phyloP scores from a whole-genome alignment of 2,329 filamentous ascomycete species.

The Monosporascus ibericus region DNA sequence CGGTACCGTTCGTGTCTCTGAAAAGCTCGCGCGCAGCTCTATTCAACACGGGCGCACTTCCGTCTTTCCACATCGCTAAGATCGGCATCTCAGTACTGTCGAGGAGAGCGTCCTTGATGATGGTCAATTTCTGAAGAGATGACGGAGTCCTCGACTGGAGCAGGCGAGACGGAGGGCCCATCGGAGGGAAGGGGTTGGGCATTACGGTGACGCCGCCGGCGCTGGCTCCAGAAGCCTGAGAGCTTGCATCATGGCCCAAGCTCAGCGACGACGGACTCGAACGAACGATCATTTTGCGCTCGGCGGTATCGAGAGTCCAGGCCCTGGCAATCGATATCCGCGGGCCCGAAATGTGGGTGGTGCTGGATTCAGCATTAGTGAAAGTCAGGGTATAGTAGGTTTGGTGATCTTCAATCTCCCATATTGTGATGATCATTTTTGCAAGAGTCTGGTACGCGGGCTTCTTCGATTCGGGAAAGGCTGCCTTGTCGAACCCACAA shows the following conservation, averaged over 20 bases:
- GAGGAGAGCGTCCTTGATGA: slow-evolving; percentile 71
- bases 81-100: slow-evolving; percentile 71
- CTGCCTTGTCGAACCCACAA: slow-evolving; percentile 35
- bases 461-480: slow-evolving; percentile 28
- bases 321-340: slow-evolving; percentile 34
- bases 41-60: slow-evolving; percentile 68
- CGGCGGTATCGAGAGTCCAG: slow-evolving; percentile 38
- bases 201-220: slow-evolving; percentile 49
- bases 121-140: slow-evolving; percentile 64
- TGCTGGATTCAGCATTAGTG: slow-evolving; percentile 48
- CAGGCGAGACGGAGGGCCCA: slow-evolving; percentile 56
- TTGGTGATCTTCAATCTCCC: slow-evolving; percentile 60
- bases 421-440: slow-evolving; percentile 72
- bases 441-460: slow-evolving; percentile 46
- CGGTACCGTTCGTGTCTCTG: slow-evolving; percentile 33
- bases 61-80: slow-evolving; percentile 75
- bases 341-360: slow-evolving; percentile 24
- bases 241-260: slow-evolving; percentile 42
- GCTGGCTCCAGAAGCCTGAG: slow-evolving; percentile 38
- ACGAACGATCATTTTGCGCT: slow-evolving; percentile 36
- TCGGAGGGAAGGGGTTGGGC: slow-evolving; percentile 57
- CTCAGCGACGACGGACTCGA: slow-evolving; percentile 41
- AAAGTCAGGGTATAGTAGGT: slow-evolving; percentile 72
- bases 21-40: slow-evolving; percentile 54
- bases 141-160: slow-evolving; percentile 54